Conservation (phyloP, 768 basidiomycete genomes). For the Leccinum rimulosum region DNA sequence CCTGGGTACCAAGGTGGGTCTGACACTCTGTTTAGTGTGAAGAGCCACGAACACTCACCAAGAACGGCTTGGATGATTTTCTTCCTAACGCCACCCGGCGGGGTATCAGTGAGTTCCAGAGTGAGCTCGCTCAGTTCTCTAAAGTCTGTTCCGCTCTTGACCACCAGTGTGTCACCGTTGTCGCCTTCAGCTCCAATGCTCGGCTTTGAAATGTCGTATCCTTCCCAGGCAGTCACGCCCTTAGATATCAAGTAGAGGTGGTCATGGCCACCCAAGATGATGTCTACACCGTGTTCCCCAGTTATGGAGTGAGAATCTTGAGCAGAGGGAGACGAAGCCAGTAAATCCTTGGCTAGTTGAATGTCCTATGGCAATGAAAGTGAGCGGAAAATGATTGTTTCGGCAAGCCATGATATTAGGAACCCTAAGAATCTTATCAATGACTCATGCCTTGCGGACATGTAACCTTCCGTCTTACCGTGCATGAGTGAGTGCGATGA, state of each 20-base stretch:
- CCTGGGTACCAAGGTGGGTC: slow-evolving; percentile 39
- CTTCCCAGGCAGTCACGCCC: slow-evolving; percentile 66
- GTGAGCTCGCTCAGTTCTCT: slow-evolving; percentile 77
- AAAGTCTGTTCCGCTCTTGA: slow-evolving; percentile 91
- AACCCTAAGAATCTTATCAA: slow-evolving; percentile 19
- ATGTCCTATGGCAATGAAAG: slow-evolving; percentile 54
- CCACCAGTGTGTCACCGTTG: slow-evolving; percentile 64
- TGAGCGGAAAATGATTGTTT: slow-evolving; percentile 9
- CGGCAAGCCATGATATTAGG: slow-evolving; percentile 13
- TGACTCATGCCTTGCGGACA: background rate
- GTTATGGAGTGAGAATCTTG: slow-evolving; percentile 44
- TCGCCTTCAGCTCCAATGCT: slow-evolving; percentile 73
- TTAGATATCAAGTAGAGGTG: slow-evolving; percentile 75
- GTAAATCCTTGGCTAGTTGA: slow-evolving; percentile 60
- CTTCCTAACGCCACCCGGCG: slow-evolving; percentile 59
- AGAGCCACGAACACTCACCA: slow-evolving; percentile 40
- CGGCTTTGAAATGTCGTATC: slow-evolving; percentile 48
- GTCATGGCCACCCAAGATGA: slow-evolving; percentile 87
- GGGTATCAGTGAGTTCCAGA: slow-evolving; percentile 58
- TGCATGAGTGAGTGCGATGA: slow-evolving; percentile 85
- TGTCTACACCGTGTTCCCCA: slow-evolving; percentile 73
- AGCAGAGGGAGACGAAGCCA: slow-evolving; percentile 55
- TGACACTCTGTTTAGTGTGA: background rate
- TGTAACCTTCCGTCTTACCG: slow-evolving; percentile 40
- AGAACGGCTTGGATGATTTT: slow-evolving; percentile 61